A percentile compares a stretch with the other conserved stretches of the same genome.
Conservation (phyloP, 2,329 filamentous ascomycete genomes). For the Hymenoscyphus albidus region DNA sequence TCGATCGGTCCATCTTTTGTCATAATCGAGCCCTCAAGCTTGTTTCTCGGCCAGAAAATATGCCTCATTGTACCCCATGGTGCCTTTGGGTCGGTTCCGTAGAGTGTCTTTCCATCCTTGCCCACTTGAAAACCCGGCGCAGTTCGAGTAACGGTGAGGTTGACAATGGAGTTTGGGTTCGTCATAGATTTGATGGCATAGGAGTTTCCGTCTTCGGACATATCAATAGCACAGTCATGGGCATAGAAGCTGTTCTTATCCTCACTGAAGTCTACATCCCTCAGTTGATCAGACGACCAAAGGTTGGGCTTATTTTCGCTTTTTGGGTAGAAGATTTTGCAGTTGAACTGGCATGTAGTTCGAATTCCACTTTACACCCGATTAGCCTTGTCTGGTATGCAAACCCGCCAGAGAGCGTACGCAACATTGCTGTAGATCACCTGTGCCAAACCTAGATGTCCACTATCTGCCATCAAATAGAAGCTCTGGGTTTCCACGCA, state of each 20-base stretch:
- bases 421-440: slow-evolving; percentile 97
- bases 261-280: slow-evolving; percentile 78
- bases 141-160: slow-evolving; percentile 72
- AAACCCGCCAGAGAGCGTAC: slow-evolving; percentile 50
- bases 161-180: slow-evolving; percentile 76
- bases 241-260: slow-evolving; percentile 81
- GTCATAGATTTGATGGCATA: slow-evolving; percentile 90
- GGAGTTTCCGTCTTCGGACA: slow-evolving; percentile 76
- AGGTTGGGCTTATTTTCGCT: slow-evolving; percentile 66
- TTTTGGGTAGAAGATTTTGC: slow-evolving; percentile 78
- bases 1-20: slow-evolving; percentile 79
- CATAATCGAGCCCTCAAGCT: slow-evolving; percentile 76
- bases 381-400: slow-evolving; percentile 26
- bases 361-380: slow-evolving; percentile 67
- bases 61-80: slow-evolving; percentile 95
- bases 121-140: slow-evolving; percentile 82
- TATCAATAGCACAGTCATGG: slow-evolving; percentile 76
- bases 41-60: slow-evolving; percentile 88
- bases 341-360: slow-evolving; percentile 89
- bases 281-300: slow-evolving; percentile 79
- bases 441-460: slow-evolving; percentile 75
- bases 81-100: slow-evolving; percentile 77
- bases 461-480: slow-evolving; percentile 79
- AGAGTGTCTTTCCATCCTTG: slow-evolving; percentile 77
- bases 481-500: slow-evolving; percentile 94